Conservation (phyloP, 202 grass and related monocot species). For the Tripidium arundinaceum region DNA sequence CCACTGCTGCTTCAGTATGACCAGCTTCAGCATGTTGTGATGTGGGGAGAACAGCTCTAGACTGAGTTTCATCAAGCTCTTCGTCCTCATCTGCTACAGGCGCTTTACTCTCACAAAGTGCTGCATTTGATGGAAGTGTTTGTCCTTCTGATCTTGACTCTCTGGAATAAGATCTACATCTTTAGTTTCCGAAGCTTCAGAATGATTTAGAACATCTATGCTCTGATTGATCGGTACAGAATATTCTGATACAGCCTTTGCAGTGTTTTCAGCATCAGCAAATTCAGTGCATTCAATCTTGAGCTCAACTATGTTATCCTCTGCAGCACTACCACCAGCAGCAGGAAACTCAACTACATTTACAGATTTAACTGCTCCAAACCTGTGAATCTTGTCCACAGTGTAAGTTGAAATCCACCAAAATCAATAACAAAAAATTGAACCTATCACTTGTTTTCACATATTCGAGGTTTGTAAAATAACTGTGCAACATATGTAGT, state of each 20-base stretch:
- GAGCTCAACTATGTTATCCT: slow-evolving; percentile 18
- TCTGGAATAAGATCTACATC: slow-evolving; percentile 24
- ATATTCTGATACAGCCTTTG: slow-evolving; percentile 27
- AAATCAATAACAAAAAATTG: slow-evolving; percentile 15
- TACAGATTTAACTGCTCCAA: slow-evolving; percentile 86
- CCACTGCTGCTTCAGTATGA: background rate
- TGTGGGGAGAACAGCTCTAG: slow-evolving; percentile 5
- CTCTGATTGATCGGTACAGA: slow-evolving; percentile 18
- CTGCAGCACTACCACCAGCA: slow-evolving; percentile 16
- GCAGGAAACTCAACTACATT: slow-evolving; percentile 46
- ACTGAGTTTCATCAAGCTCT: slow-evolving; percentile 11
- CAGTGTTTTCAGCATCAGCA: background rate
- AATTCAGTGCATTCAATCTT: slow-evolving; percentile 20
- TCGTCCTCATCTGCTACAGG: slow-evolving; percentile 18
- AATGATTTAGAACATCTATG: background rate
- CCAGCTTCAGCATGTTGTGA: background rate
- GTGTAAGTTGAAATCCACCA: slow-evolving; percentile 33
- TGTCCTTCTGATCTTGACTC: slow-evolving; percentile 23
- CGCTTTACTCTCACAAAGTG: background rate
- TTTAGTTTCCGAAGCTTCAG: slow-evolving; percentile 4
- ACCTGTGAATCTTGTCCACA: slow-evolving; percentile 58
- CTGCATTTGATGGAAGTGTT: background rate
- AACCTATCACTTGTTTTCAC: slow-evolving; percentile 8
- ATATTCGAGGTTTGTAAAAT: slow-evolving; percentile 24
- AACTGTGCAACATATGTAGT: slow-evolving; percentile 47